Percentiles rank a stretch among this genome's conserved stretches.
Conservation (phyloP, 345 rosid species). For the Melaleuca alternifolia region DNA sequence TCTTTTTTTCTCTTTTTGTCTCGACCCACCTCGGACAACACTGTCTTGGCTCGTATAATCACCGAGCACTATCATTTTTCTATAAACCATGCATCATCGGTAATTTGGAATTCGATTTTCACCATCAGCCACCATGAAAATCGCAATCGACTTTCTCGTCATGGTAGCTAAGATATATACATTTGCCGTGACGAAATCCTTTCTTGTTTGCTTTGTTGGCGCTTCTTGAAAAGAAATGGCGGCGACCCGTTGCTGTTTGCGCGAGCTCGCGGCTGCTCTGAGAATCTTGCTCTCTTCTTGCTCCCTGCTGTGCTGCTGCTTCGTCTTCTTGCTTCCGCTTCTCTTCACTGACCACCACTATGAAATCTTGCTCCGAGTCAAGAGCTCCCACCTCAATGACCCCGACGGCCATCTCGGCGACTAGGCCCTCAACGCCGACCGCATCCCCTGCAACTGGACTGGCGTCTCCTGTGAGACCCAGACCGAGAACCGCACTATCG, state of each 20-base stretch:
- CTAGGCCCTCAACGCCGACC: slow-evolving; percentile 32
- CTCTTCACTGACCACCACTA: slow-evolving; percentile 30
- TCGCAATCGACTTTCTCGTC: too few species aligned
- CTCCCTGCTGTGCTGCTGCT: background rate
- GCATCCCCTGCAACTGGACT: slow-evolving; percentile 55
- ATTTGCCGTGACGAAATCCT: too few species aligned
- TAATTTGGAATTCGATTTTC: too few species aligned
- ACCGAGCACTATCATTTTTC: too few species aligned
- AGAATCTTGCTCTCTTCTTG: background rate
- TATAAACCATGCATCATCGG: too few species aligned
- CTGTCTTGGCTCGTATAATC: too few species aligned
- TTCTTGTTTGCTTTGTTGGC: too few species aligned
- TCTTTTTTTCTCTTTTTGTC: too few species aligned
- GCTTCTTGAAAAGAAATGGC: background rate
- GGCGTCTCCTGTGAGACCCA: slow-evolving; percentile 40
- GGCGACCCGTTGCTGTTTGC: background rate
- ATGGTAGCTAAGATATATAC: too few species aligned
- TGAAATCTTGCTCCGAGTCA: slow-evolving; percentile 40
- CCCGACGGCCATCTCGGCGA: slow-evolving; percentile 28
- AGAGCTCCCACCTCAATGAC: slow-evolving; percentile 22
- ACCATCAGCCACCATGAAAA: too few species aligned
- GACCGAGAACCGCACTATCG: slow-evolving; percentile 18
- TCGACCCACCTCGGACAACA: too few species aligned
- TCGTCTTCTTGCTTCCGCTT: background rate
- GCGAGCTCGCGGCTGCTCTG: background rate